Evolutionary conservation across 768 basidiomycete genomes (phyloP).

Genomic region (Serendipita vermifera): DNA sequence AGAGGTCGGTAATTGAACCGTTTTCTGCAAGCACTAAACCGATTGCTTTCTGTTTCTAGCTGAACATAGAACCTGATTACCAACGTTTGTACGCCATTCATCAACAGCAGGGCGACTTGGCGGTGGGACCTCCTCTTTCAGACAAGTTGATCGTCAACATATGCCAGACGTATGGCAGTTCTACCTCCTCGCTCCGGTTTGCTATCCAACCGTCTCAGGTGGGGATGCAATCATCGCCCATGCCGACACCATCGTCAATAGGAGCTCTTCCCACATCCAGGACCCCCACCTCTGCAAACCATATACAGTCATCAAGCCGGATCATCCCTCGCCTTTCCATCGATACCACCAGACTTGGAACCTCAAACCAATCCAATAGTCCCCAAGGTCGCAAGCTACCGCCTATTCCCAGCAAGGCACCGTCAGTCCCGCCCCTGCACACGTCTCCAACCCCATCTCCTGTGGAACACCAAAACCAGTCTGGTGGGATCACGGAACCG

Average conservation of each 20-base stretch:
- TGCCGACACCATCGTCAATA: neutral
- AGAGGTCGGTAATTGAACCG: neutral
- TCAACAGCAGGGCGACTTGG: neutral
- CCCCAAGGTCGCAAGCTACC: neutral
- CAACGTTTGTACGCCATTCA: slow-evolving; percentile 1
- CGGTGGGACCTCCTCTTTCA: slow-evolving; percentile 1
- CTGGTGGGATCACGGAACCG: neutral
- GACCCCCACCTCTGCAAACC: no score
- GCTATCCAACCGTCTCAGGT: neutral
- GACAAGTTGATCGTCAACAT: neutral
- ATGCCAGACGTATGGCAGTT: neutral
- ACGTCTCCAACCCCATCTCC: neutral
- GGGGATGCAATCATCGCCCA: neutral
- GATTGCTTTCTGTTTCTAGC: slow-evolving; percentile 2
- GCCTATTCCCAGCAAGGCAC: neutral
- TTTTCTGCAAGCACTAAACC: neutral
- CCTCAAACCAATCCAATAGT: neutral
- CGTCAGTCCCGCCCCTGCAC: neutral
- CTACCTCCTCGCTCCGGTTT: neutral
- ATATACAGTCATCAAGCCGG: no score
- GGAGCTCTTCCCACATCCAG: neutral
- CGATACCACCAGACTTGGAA: neutral
- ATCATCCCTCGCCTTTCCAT: neutral
- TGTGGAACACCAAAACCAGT: neutral
- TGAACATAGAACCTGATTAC: neutral